Base-by-base conservation (phyloP, 2,329 filamentous ascomycete species). In the Colletotrichum cereale region DNA sequence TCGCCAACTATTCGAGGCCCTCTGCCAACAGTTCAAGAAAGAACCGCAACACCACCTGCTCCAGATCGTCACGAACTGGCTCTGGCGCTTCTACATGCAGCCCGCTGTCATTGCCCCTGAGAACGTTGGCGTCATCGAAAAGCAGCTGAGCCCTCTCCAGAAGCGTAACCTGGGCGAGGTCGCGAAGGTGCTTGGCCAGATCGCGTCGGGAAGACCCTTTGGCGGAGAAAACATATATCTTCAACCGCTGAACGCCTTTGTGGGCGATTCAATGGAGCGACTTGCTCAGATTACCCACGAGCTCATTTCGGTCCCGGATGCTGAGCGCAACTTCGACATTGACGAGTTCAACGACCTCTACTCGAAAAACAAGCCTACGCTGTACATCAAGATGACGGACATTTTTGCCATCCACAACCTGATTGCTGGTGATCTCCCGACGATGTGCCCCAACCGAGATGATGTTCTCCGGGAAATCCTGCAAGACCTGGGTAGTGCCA, bases 351-450 rank as follows among this genome's bases (percentile, higher is more conserved):
- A 98, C 79, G 96, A 99, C 78, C 88, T 99, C 8, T 98, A 98
- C 79, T 93, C 96, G 67, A 95, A 97, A 80, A 96, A 95, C 74
- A 97, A 97, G 82, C 96, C 96, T 8, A 98, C 96, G 0, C 87
- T 99, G n/a, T 99, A 98, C 84, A 97, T 99, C 85, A 99, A 99
- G 84, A 96, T 99, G 89, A 90, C 93, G 21, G 96, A 99, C 80
- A 95, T 99, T 68, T 98, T 99, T 80, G 93, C 96, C 60, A 96
- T 99, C 71, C 97, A 99, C 82, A 94, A 92, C 74, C 87, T 98
- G 29, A 89, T 98, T 66, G 91, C 94, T 3, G 87, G 91, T 31
- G 94, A 98, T 76, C 89, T 98, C 60, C 85, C 91, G 6, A 86
- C 86, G 68, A 91, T 98, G 72, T 97, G 94, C 76, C 92, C 93